Evolutionary conservation across 768 basidiomycete genomes (phyloP).

Genomic region (Lactifluus subvellereus): DNA sequence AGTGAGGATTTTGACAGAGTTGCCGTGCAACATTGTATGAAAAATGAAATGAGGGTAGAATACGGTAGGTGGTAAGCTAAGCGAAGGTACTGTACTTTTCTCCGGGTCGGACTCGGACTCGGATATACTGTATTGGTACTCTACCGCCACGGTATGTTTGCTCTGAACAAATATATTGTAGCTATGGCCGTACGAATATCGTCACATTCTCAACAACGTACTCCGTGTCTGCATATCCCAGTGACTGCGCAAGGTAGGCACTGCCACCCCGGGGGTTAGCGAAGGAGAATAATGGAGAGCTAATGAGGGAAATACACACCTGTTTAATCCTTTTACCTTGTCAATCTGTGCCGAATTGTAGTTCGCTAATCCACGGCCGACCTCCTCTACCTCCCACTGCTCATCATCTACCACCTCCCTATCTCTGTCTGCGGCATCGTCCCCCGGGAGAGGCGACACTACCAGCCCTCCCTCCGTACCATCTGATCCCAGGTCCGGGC

Average conservation of each 20-base stretch:
- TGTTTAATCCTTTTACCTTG: conserved; percentile 84
- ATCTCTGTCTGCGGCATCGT: conserved; percentile 14
- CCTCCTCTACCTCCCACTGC: conserved; percentile 74
- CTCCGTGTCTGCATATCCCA: conserved; percentile 95
- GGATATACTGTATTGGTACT: neutral
- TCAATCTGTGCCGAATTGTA: conserved; percentile 93
- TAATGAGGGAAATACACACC: conserved; percentile 42
- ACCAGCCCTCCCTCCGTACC: conserved; percentile 24
- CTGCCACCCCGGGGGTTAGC: conserved; percentile 38
- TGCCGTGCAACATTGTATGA: conserved; percentile 67
- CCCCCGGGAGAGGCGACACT: conserved; percentile 27
- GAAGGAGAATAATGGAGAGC: conserved; percentile 16
- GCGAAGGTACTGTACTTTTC: neutral
- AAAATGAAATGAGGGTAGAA: neutral
- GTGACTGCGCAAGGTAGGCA: conserved; percentile 65
- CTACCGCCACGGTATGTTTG: conserved; percentile 15
- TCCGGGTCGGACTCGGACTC: too few relatives aligned
- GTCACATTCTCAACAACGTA: conserved; percentile 96
- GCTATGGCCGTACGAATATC: conserved; percentile 52
- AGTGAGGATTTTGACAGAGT: conserved; percentile 69
- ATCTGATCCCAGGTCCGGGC: conserved; percentile 11
- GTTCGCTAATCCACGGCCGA: conserved; percentile 91
- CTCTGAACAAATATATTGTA: conserved; percentile 18
- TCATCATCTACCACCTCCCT: conserved; percentile 28
- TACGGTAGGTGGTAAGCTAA: neutral